A percentile compares a stretch with the other conserved stretches of the same genome.
Evolutionary conservation across 2,329 filamentous ascomycete species (phyloP).

Genomic region (Aspergillus intermedius): DNA sequence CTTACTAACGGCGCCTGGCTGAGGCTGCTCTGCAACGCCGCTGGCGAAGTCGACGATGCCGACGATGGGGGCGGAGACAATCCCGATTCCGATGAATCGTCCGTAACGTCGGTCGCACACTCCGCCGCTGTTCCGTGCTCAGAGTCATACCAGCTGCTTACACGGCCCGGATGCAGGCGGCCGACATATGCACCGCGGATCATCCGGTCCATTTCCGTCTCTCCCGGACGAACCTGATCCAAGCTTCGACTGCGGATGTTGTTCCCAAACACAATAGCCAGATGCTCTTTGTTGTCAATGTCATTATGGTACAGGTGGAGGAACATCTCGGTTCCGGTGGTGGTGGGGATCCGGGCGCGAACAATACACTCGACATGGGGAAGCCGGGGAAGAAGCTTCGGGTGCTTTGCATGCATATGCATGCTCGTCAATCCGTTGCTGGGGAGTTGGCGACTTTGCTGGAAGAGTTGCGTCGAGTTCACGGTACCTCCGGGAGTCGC

Average conservation of each 20-base stretch:
- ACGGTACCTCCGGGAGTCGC: conserved; percentile 36
- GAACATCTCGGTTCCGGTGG: conserved; percentile 90
- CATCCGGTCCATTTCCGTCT: conserved; percentile 62
- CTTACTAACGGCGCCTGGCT: conserved; percentile 65
- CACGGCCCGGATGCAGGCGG: conserved; percentile 76
- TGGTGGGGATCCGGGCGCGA: conserved; percentile 88
- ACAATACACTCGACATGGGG: conserved; percentile 91
- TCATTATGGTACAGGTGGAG: conserved; percentile 90
- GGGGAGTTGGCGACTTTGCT: conserved; percentile 20
- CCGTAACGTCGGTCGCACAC: conserved; percentile 9
- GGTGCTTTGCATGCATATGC: conserved; percentile 47
- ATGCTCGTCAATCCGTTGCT: conserved; percentile 19
- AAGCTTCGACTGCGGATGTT: conserved; percentile 67
- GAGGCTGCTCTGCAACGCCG: conserved; percentile 13
- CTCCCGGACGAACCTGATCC: conserved; percentile 37
- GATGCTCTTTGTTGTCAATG: conserved; percentile 88
- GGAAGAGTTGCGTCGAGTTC: conserved; percentile 26
- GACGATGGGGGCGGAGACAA: conserved; percentile 10
- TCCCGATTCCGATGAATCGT: conserved; percentile 2
- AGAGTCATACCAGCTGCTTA: conserved; percentile 60
- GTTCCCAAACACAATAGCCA: conserved; percentile 93
- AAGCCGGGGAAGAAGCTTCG: conserved; percentile 66
- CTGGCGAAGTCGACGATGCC: conserved; percentile 2
- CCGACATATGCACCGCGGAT: conserved; percentile 90
- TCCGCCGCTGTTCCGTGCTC: conserved; percentile 10